phyloP scores from a whole-genome alignment of 164 flowering plant species.

The Sedum album region DNA sequence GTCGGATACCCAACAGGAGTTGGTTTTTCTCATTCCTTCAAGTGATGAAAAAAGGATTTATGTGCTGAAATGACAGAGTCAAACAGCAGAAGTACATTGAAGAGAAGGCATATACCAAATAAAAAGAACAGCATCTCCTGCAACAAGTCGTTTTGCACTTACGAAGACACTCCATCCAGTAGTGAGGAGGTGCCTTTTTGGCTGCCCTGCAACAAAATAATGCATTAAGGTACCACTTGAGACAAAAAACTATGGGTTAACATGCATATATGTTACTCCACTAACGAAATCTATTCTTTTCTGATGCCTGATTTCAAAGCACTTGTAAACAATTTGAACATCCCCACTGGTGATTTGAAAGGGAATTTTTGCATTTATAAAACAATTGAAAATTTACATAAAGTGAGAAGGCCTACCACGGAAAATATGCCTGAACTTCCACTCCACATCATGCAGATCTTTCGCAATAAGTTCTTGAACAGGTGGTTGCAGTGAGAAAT shows the following conservation, averaged over 20 bases:
- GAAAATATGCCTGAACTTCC: conserved; percentile 91
- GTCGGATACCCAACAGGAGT: conserved; percentile 73
- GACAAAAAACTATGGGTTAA: neutral
- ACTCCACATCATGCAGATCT: conserved; percentile 73
- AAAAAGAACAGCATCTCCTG: conserved; percentile 90
- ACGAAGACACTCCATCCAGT: conserved; percentile 99
- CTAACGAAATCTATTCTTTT: too few relatives aligned
- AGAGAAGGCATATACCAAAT: conserved; percentile 41
- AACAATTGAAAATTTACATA: neutral
- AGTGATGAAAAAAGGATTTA: neutral
- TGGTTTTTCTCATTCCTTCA: conserved; percentile 85
- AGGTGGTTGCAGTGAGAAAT: conserved; percentile 94
- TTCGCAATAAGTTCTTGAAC: conserved; percentile 76
- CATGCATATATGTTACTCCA: neutral
- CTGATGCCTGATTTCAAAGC: too few relatives aligned
- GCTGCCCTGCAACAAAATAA: conserved; percentile 65
- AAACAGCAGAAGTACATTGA: neutral
- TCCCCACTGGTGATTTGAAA: too few relatives aligned
- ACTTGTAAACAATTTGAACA: too few relatives aligned
- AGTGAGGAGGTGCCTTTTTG: conserved; percentile 86
- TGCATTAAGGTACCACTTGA: neutral
- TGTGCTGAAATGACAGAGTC: neutral
- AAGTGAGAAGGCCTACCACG: conserved; percentile 46
- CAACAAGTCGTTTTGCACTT: conserved; percentile 78
- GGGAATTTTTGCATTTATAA: too few relatives aligned